Evolutionary conservation across 495 filamentous ascomycete genomes (phyloP), one percentile per base, ranked within the genome.

Genomic region (Penicillium pancosmium): DNA sequence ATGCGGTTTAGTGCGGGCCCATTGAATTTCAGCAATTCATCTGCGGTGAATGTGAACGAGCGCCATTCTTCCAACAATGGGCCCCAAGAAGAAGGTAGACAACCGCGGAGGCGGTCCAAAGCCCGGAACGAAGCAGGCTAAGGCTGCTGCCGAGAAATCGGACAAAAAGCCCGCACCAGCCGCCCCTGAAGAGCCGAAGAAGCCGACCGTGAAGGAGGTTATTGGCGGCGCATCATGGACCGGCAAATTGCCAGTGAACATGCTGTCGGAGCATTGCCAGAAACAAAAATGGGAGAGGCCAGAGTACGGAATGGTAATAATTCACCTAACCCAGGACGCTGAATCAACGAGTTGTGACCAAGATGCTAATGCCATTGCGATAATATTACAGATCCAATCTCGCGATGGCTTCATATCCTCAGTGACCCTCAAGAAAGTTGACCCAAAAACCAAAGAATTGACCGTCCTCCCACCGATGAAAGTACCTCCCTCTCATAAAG

Each of bases 141-240:
- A 81, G 55, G 72, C 74, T 43, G 73, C 71, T 15, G 65, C 70
- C 50, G 73, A 77, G 52, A 69, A 71, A 58, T 65, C 70, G 48
- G 71, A 75, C 53, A 73, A 74, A 65, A 69, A 61, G 59, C 69
- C 66, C 23, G 57, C 71, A 3, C 73, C 77, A 46, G 85, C 66
- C 25, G 57, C 70, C 5, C 73, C 77, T 48, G 85, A 88, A 25
- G 79, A 77, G 59, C 86, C 85, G 19, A 92, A 92, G 59, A 89
- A 88, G 64, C 90, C 91, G 38, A 86, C 90, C 33, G 87, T 91
- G 54, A 90, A 92, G 73, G 87, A 91, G 62, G 76, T 98, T 56
- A 96, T 98, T 71, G 95, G 91, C 50, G 94, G 94, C 50, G 85
- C 91, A 63, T 97, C 92, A 68, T 98, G 95, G 95, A 98, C 94